Percentiles rank a stretch among this genome's conserved stretches.
These are phyloP conservation scores for Sanghuangporus baumii DNA, from an alignment of 1,284 basidiomycete species.

Conservation along the genomic window DNA sequence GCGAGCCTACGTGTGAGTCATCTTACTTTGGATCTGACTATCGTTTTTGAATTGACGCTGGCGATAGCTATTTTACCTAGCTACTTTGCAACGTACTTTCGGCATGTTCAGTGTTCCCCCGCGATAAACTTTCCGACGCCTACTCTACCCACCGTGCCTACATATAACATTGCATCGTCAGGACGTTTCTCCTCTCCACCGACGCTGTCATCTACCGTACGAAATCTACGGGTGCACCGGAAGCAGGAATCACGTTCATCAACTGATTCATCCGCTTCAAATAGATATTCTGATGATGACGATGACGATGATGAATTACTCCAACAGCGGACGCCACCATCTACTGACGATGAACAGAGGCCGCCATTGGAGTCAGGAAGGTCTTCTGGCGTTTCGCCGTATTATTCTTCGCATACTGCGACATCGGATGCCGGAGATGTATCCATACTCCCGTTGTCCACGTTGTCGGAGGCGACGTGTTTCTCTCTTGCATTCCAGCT, in stretches of 20 bases:
- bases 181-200: conserved; percentile 29
- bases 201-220: not conserved
- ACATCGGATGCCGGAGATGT: conserved; percentile 34
- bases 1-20: conserved; percentile 50
- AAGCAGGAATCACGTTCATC: conserved; percentile 22
- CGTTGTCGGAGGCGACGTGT: conserved; percentile 44
- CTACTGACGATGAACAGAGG: conserved; percentile 15
- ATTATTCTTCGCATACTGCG: conserved; percentile 21
- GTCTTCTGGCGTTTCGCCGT: conserved; percentile 2
- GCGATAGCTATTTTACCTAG: conserved; percentile 55
- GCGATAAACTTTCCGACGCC: conserved; percentile 63
- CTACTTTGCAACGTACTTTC: conserved; percentile 67
- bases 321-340: conserved; percentile 11
- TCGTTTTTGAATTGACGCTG: not conserved
- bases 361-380: not conserved
- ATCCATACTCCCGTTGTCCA: conserved; percentile 40
- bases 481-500: conserved; percentile 57
- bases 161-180: conserved; percentile 28
- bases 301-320: conserved; percentile 10
- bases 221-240: conserved; percentile 14
- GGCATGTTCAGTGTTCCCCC: conserved; percentile 56
- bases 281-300: conserved; percentile 5
- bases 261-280: conserved; percentile 6
- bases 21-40: not conserved
- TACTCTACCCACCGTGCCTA: conserved; percentile 58